Percentiles rank a stretch among this genome's conserved stretches.
Evolutionary conservation across 2,329 filamentous ascomycete species (phyloP).

Genomic region (Venturia aucupariae): DNA sequence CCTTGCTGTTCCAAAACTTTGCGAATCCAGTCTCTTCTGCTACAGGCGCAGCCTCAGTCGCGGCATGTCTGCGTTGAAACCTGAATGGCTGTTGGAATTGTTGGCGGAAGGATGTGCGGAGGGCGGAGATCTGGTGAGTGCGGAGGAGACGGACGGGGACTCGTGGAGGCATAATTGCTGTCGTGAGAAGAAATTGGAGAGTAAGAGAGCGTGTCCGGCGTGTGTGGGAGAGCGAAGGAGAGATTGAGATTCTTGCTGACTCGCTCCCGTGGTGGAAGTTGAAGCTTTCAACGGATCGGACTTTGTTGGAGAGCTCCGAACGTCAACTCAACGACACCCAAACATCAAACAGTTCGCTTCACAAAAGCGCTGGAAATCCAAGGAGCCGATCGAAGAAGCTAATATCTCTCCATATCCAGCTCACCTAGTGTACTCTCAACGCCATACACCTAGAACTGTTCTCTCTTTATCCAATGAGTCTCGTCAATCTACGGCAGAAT

Average conservation of each 20-base stretch:
- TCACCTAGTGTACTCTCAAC: not conserved
- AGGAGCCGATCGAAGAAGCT: not conserved
- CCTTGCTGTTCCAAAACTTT: slow-evolving; percentile 33
- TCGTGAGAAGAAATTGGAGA: not conserved
- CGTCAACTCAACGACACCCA: not conserved
- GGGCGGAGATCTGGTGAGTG: slow-evolving; percentile 2
- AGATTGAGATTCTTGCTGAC: not conserved
- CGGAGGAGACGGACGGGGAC: slow-evolving; percentile 1
- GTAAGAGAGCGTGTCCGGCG: not conserved
- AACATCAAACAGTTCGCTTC: not conserved
- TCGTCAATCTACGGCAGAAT: no score
- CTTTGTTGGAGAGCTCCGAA: not conserved
- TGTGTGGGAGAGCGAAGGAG: not conserved
- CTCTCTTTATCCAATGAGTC: not conserved
- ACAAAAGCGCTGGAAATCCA: not conserved
- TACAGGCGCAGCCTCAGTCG: not conserved
- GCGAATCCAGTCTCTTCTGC: slow-evolving; percentile 2
- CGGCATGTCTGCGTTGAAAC: slow-evolving; percentile 3
- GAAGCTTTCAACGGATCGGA: not conserved
- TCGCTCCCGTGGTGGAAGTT: not conserved
- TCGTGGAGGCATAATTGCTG: slow-evolving; percentile 4
- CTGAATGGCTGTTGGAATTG: slow-evolving; percentile 5
- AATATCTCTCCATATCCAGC: not conserved
- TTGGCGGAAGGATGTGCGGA: slow-evolving; percentile 13
- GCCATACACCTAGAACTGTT: not conserved